Evolutionary conservation across 129 eudicot species (phyloP), one percentile per base, ranked within the genome.

Genomic region (Solidago caesia): DNA sequence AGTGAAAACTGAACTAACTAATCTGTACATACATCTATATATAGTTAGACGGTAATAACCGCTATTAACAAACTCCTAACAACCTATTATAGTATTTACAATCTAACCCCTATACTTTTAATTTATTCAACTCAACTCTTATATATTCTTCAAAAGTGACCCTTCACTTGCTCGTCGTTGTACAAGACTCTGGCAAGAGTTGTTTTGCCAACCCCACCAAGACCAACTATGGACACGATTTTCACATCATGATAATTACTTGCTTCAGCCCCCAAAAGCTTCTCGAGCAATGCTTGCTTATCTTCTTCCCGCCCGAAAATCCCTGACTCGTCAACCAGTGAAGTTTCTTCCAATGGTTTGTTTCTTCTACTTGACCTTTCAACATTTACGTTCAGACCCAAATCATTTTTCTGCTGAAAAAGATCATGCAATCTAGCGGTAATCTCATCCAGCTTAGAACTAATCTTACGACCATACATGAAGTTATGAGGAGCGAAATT

Each of bases 171-270:
- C 39, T 58, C 12, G 12, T 58, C 12, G 14, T 58, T 21, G 64
- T 15, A 58, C 64, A 25, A 6, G 4, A 62, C 6, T 33, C 25
- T 27, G 44, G 44, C 67, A 8, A 27, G 44, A 62, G 44, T 33
- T 53, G 59, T 53, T 53, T 53, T 53, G 59, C 59, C 59, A 53
- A 53, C 9, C 59, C 59, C 59, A 21, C 59, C 59, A 53, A 53
- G 59, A 53, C 59, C 59, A 53, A 53, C 59, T 53, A 53, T 53
- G 6, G 59, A n/a, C 59, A 53, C 21, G 8, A 14, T 53, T 6
- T 21, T 14, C 25, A 53, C 59, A n/a, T 53, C 0, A 5, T 53
- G 8, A 53, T 1, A 33, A 3, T 53, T 8, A 53, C 3, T 6
- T n/a, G 59, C 59, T 53, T 14, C 59, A 53, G 0, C 25, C 59